A percentile compares a stretch with the other conserved stretches of the same genome.
These are phyloP conservation scores for Globisporangium cylindrosporum DNA, from an alignment of 352 stramenopile genomes.

Conservation along the genomic window DNA sequence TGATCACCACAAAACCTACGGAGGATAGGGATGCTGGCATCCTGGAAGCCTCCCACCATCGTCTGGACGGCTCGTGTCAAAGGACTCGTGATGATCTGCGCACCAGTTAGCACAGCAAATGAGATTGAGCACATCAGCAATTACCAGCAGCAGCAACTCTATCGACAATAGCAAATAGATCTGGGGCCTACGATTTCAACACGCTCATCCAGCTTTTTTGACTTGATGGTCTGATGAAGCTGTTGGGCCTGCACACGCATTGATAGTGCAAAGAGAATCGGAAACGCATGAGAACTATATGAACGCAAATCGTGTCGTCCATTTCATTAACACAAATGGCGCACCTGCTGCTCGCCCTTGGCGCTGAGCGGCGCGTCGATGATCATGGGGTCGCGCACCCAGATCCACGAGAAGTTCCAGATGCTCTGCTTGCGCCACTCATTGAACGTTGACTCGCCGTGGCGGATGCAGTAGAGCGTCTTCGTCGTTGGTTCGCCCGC, in stretches of 20 bases:
- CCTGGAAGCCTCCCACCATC: conserved; percentile 57
- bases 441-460: conserved; percentile 87
- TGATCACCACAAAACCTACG: conserved; percentile 22
- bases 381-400: conserved; percentile 84
- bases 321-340: not conserved
- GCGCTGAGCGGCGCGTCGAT: conserved; percentile 70
- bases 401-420: conserved; percentile 83
- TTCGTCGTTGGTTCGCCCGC: conserved; percentile 23
- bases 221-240: conserved; percentile 40
- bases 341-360: conserved; percentile 71
- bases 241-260: conserved; percentile 27
- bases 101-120: not conserved
- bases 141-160: not conserved
- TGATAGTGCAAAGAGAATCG: not conserved
- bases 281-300: not conserved
- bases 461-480: conserved; percentile 84
- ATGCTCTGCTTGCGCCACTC: conserved; percentile 81
- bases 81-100: conserved; percentile 78
- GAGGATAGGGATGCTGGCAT: conserved; percentile 50
- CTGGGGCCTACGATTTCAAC: conserved; percentile 55
- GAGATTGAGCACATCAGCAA: not conserved
- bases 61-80: conserved; percentile 84
- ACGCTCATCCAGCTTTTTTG: conserved; percentile 44
- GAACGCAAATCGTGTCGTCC: not conserved
- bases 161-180: not conserved